Conservation (phyloP, 192 early-diverging fungal species). For the Coemansia sp. region DNA sequence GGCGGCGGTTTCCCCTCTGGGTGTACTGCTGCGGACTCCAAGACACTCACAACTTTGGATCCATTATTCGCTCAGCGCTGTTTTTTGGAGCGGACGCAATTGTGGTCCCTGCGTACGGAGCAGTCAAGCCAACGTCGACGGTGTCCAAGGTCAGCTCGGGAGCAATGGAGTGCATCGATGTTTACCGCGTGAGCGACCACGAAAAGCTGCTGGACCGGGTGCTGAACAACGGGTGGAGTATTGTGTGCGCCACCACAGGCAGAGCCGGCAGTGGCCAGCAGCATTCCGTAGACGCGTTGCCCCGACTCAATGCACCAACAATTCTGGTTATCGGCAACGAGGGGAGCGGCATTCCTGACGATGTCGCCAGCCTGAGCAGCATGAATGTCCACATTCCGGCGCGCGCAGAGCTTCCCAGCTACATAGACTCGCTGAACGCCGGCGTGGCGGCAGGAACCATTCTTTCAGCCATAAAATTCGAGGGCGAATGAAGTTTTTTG, state of each 20-base stretch:
- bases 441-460: conserved; percentile 44
- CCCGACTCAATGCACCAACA: conserved; percentile 15
- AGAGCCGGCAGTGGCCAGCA: not conserved
- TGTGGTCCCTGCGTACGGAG: conserved; percentile 8
- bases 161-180: conserved; percentile 31
- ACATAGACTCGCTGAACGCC: conserved; percentile 51
- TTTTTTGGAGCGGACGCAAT: conserved; percentile 51
- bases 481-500: conserved; percentile 9
- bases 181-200: conserved; percentile 4
- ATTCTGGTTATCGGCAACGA: conserved; percentile 50
- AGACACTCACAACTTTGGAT: conserved; percentile 42
- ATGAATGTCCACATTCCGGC: conserved; percentile 33
- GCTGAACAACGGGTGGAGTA: conserved; percentile 26
- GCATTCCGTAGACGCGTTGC: conserved; percentile 4
- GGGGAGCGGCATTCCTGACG: conserved; percentile 14
- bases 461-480: conserved; percentile 21
- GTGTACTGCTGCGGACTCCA: conserved; percentile 31
- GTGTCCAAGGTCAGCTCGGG: conserved; percentile 47
- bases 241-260: conserved; percentile 21
- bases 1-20: conserved; percentile 38
- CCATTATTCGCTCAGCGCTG: conserved; percentile 42
- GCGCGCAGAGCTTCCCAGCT: conserved; percentile 15
- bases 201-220: conserved; percentile 8
- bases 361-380: conserved; percentile 15
- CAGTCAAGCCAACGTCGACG: conserved; percentile 14